Evolutionary conservation across 352 stramenopile species (phyloP).

Genomic region (Pythium rhizo-oryzae): DNA sequence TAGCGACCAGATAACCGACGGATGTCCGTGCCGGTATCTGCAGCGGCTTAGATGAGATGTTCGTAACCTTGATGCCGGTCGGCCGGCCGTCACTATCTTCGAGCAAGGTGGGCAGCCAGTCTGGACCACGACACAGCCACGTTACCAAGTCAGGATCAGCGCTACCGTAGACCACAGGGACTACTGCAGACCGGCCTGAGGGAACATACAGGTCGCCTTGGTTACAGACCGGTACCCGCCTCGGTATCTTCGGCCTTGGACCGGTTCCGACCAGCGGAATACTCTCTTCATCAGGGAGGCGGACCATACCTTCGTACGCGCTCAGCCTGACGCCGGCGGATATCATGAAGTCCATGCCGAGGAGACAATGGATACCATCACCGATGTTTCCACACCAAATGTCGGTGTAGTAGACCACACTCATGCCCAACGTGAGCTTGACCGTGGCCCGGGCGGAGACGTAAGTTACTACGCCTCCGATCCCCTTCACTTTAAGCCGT

Average conservation of each 20-base stretch:
- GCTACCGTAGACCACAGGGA: background rate
- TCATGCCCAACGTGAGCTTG: slow-evolving; percentile 31
- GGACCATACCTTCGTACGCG: slow-evolving; percentile 9
- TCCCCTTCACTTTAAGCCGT: slow-evolving; percentile 2
- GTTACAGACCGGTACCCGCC: too few species aligned
- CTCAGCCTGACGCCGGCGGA: slow-evolving; percentile 25
- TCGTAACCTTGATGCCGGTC: too few species aligned
- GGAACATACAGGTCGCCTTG: too few species aligned
- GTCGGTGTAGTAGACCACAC: slow-evolving; percentile 22
- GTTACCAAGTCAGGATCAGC: background rate
- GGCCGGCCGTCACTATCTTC: too few species aligned
- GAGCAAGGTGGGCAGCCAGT: slow-evolving; percentile 1
- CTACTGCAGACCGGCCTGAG: background rate
- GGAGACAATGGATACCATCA: slow-evolving; percentile 31
- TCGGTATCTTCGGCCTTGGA: too few species aligned
- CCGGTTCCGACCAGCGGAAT: slow-evolving; percentile 7
- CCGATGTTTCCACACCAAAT: slow-evolving; percentile 35
- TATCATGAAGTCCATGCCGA: slow-evolving; percentile 38
- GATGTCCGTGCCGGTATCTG: background rate
- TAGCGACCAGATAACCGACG: slow-evolving; percentile 14
- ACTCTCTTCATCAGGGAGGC: slow-evolving; percentile 19
- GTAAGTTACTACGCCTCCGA: slow-evolving; percentile 24
- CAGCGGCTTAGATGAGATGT: slow-evolving; percentile 9
- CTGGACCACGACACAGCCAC: background rate
- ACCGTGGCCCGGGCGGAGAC: slow-evolving; percentile 11